Base-by-base conservation (phyloP, 148 eudicot species). In the Pharnaceum exiguum region DNA sequence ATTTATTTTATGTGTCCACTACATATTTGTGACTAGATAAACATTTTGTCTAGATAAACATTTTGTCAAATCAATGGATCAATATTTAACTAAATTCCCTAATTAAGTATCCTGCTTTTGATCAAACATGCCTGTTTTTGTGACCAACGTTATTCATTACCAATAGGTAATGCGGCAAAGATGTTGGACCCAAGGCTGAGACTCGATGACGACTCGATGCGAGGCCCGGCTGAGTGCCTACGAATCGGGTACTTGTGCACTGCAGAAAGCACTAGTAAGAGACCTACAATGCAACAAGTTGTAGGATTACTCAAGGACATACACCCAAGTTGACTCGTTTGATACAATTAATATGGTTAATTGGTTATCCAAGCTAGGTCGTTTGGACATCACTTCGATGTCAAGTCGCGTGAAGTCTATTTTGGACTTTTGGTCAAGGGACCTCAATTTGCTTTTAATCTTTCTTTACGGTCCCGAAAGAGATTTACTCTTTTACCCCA, bases 271-370 rank as follows among this genome's bases (percentile, higher is more conserved):
- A 67, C 91, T 10, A 70, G 55, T 30, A 94, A 94, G 66, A 69
- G 99, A 55, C 99, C 96, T 25, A 75, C 79, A 6, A 94, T 94
- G 99, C 86, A 84, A 59, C 99, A 94, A 45, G 93, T 89, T 10
- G 77, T 94, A 29, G 99, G 96, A 17, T 57, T 86, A 71, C 78
- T 94, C 3, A 94, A 94, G 72, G 96, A 94, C 29, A 73, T 89
- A 37, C 76, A 77, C 31, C 82, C 78, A 66, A 77, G 62, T 46
- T 51, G 45, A 21, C 46, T 45, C 27, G 16, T 10, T n/a, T 13
- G 3, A 15, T 3, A 6, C 16, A 2, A 3, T 1, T 46, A 26
- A 33, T 10, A 25, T 15, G 12, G 10, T 28, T 18, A 10, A 10
- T 43, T 54, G 36, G 10, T 9, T 6, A 35, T 1, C n/a, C 36